Conservation (phyloP, 805 yeast genomes). For the Ogataea ramenticola region DNA sequence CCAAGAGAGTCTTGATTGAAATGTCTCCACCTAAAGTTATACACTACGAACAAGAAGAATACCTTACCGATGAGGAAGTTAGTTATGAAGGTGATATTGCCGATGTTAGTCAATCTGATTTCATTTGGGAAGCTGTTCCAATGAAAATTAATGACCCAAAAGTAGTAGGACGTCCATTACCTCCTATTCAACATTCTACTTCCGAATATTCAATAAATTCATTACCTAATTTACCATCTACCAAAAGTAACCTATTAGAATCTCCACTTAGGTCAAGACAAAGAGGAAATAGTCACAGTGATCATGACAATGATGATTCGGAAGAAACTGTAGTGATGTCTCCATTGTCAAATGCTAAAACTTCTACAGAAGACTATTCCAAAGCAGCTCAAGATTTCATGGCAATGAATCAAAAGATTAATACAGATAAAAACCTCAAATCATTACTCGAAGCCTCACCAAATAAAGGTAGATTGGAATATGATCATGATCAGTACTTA, state of each 20-base stretch:
- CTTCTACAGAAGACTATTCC: conserved; percentile 4
- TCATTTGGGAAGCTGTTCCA: conserved; percentile 22
- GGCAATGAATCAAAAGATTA: conserved; percentile 15
- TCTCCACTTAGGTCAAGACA: conserved; percentile 9
- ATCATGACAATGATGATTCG: conserved; percentile 22
- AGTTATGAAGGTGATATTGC: conserved; percentile 3
- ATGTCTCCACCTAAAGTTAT: conserved; percentile 30
- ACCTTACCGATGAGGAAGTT: conserved; percentile 3
- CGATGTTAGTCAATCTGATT: conserved; percentile 8
- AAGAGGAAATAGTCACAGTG: conserved; percentile 8
- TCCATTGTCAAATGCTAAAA: conserved; percentile 11
- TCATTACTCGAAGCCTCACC: conserved; percentile 27
- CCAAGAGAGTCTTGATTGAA: conserved; percentile 33
- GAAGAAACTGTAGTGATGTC: conserved; percentile 21
- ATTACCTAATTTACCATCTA: conserved; percentile 24
- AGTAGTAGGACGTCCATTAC: conserved; percentile 25
- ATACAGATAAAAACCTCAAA: conserved; percentile 38
- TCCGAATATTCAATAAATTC: conserved; percentile 24
- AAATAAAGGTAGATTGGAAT: conserved; percentile 3
- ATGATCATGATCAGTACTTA: conserved; percentile 23
- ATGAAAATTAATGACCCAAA: conserved; percentile 6
- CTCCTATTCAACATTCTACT: conserved; percentile 27
- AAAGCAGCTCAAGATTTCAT: conserved; percentile 21
- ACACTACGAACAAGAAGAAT: conserved; percentile 23
- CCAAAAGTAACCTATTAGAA: conserved; percentile 6